Evolutionary conservation across 139 green algal genomes (phyloP).

Genomic region (Volvox reticuliferus): DNA sequence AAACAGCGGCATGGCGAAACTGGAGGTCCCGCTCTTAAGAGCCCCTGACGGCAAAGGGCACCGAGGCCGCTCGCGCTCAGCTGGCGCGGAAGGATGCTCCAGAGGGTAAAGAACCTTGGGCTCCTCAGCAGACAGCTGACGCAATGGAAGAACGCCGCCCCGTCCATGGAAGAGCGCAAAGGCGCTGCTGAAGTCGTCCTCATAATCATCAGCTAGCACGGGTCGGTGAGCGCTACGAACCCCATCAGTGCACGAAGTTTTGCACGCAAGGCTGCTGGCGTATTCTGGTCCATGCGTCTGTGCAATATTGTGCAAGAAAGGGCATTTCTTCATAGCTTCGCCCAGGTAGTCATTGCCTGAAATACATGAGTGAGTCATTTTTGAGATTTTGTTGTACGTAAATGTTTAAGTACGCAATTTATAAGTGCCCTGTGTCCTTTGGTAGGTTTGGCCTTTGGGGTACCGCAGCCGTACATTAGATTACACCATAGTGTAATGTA

Average conservation of each 20-base stretch:
- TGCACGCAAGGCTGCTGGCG: not conserved
- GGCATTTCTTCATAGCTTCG: slow-evolving; percentile 15
- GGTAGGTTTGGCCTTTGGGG: too few species aligned
- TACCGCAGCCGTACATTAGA: too few species aligned
- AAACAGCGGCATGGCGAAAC: not conserved
- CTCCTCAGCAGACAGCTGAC: not conserved
- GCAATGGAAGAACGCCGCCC: slow-evolving; percentile 66
- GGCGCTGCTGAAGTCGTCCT: slow-evolving; percentile 40
- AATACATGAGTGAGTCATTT: not conserved
- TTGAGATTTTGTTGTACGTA: not conserved
- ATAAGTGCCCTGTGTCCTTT: too few species aligned
- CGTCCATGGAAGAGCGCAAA: slow-evolving; percentile 77
- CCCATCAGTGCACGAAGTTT: not conserved
- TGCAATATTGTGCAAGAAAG: slow-evolving; percentile 32
- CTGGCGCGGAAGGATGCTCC: not conserved
- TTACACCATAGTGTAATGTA: too few species aligned
- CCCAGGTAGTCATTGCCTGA: not conserved
- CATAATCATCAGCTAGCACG: slow-evolving; percentile 33
- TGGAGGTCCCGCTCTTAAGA: not conserved
- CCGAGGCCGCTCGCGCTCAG: not conserved
- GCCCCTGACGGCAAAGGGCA: not conserved
- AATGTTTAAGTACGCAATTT: too few species aligned
- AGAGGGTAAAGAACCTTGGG: not conserved
- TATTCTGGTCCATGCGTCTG: slow-evolving; percentile 32
- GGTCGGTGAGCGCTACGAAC: not conserved